A percentile compares a stretch with the other conserved stretches of the same genome.
Evolutionary conservation across 805 yeast species (phyloP).

Genomic region (Sugiyamaella smithiae): DNA sequence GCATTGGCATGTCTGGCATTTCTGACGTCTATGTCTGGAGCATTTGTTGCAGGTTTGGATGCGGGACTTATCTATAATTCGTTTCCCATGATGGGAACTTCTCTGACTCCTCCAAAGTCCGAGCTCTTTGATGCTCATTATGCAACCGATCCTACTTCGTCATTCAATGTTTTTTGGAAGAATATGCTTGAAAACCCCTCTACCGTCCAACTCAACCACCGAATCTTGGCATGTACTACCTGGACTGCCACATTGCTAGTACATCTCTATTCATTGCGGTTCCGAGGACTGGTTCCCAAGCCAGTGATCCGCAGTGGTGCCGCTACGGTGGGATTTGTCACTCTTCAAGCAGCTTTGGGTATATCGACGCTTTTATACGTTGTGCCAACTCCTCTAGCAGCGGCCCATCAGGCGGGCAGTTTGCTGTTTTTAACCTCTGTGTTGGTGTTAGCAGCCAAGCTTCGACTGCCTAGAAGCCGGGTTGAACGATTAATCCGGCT

Average conservation of each 20-base stretch:
- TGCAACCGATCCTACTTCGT: constrained; percentile 53
- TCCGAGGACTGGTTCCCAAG: constrained; percentile 56
- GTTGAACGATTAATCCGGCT: background rate
- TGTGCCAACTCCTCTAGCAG: constrained; percentile 91
- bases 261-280: constrained; percentile 64
- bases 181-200: constrained; percentile 93
- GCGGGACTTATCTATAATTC: constrained; percentile 96
- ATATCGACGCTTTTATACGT: constrained; percentile 79
- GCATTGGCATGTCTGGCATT: constrained; percentile 70
- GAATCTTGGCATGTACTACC: constrained; percentile 79
- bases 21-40: constrained; percentile 94
- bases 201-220: constrained; percentile 89
- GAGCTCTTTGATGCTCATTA: constrained; percentile 77
- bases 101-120: constrained; percentile 65
- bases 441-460: constrained; percentile 56
- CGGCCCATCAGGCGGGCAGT: constrained; percentile 97
- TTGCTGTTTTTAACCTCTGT: constrained; percentile 79
- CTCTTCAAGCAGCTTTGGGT: constrained; percentile 82
- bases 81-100: constrained; percentile 90
- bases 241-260: constrained; percentile 65
- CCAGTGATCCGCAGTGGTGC: constrained; percentile 56
- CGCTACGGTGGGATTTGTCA: constrained; percentile 75
- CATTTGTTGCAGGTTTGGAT: constrained; percentile 96
- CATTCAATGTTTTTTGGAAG: constrained; percentile 66
- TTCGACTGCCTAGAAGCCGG: constrained; percentile 53